These are phyloP conservation scores for Choiromyces venosus DNA, from an alignment of 495 filamentous ascomycete species.

Conservation along the genomic window DNA sequence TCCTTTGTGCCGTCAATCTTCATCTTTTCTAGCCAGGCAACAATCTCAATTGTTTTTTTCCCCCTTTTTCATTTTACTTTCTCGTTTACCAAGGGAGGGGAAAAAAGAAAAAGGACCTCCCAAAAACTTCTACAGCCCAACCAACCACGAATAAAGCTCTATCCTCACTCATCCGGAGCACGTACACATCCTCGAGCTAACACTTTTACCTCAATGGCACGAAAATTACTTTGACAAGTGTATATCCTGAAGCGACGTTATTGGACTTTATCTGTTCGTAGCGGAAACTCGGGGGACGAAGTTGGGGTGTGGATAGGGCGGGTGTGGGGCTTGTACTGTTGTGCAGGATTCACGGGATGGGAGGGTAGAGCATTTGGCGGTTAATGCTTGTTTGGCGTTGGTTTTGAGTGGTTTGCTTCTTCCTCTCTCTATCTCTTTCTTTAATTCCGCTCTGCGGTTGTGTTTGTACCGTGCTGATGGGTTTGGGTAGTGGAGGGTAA, in stretches of 20 bases:
- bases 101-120: background rate
- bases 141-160: constrained; percentile 46
- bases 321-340: constrained; percentile 47
- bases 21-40: too few species aligned
- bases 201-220: constrained; percentile 92
- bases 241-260: constrained; percentile 65
- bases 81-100: too few species aligned
- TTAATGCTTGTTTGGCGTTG: constrained; percentile 92
- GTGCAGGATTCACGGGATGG: constrained; percentile 45
- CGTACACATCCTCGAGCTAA: constrained; percentile 46
- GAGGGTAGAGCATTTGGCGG: constrained; percentile 79
- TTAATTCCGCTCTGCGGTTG: constrained; percentile 26
- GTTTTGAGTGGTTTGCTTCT: constrained; percentile 61
- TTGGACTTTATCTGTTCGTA: constrained; percentile 50
- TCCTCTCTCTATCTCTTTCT: too few species aligned
- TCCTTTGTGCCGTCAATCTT: too few species aligned
- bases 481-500: constrained; percentile 43
- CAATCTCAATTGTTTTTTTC: too few species aligned
- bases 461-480: constrained; percentile 15
- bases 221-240: constrained; percentile 63
- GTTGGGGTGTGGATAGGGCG: constrained; percentile 53
- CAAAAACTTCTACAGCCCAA: background rate
- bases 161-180: constrained; percentile 29
- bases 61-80: too few species aligned
- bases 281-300: constrained; percentile 52